Conservation (phyloP, 2,329 filamentous ascomycete species). For the Grosmannia huntii region DNA sequence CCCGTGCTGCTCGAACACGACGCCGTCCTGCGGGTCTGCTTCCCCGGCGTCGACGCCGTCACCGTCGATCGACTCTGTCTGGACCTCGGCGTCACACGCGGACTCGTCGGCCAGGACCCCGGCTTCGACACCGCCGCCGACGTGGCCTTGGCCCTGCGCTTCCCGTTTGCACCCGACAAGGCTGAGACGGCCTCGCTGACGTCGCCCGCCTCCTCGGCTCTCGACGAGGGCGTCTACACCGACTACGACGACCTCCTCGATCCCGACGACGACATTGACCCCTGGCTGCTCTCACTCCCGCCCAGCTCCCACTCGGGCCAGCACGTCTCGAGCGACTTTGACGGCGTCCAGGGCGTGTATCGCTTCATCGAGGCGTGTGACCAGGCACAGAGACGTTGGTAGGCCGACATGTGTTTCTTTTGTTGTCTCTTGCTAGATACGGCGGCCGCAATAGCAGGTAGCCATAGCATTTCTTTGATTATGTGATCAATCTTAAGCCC, state of each 20-base stretch:
- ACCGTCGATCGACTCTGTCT: conserved; percentile 75
- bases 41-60: conserved; percentile 77
- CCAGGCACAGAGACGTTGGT: conserved; percentile 15
- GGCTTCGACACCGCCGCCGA: conserved; percentile 58
- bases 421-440: neutral
- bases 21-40: conserved; percentile 64
- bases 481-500: neutral
- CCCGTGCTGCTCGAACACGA: conserved; percentile 58
- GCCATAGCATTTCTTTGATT: neutral
- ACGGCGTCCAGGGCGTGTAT: conserved; percentile 45
- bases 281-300: conserved; percentile 30
- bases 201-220: conserved; percentile 28
- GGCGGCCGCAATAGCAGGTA: neutral
- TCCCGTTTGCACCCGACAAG: conserved; percentile 64
- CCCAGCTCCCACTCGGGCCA: conserved; percentile 24
- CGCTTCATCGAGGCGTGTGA: conserved; percentile 47
- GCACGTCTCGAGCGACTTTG: conserved; percentile 34
- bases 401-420: neutral
- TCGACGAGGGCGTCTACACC: conserved; percentile 20
- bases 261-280: conserved; percentile 14
- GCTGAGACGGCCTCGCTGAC: conserved; percentile 18
- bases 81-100: conserved; percentile 73
- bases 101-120: conserved; percentile 62
- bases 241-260: conserved; percentile 14
- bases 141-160: conserved; percentile 62